phyloP scores from a whole-genome alignment of 1,284 basidiomycete genomes.

The Naganishia sp. region DNA sequence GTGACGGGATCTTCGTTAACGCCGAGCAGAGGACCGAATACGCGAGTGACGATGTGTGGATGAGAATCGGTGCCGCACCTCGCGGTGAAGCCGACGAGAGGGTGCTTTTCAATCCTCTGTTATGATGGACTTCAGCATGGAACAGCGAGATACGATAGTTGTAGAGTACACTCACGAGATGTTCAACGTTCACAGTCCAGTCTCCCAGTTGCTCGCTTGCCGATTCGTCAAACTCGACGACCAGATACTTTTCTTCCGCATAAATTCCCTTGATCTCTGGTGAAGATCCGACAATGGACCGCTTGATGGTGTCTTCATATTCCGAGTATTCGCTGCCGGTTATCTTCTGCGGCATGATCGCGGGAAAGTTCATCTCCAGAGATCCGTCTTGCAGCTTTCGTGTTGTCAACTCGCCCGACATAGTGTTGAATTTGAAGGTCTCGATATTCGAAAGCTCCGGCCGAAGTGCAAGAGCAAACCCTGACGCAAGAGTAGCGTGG shows the following conservation, averaged over 20 bases:
- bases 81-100: conserved; percentile 12
- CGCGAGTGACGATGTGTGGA: conserved; percentile 18
- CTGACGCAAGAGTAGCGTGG: conserved; percentile 34
- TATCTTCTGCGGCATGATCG: conserved; percentile 19
- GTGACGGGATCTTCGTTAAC: conserved; percentile 63
- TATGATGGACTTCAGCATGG: background rate
- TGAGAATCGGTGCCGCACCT: background rate
- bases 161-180: conserved; percentile 16
- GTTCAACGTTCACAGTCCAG: conserved; percentile 10
- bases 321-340: conserved; percentile 14
- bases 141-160: background rate
- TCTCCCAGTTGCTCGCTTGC: conserved; percentile 24
- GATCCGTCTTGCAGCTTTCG: conserved; percentile 24
- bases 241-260: conserved; percentile 19
- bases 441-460: conserved; percentile 8
- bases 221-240: conserved; percentile 26
- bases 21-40: conserved; percentile 40
- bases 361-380: conserved; percentile 33
- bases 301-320: background rate
- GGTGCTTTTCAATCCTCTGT: conserved; percentile 8
- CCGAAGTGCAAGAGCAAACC: conserved; percentile 24
- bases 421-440: conserved; percentile 28
- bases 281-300: background rate
- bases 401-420: conserved; percentile 22
- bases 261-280: conserved; percentile 19